Evolutionary conservation across 352 stramenopile genomes (phyloP).

Genomic region (Phytophthora idaei): DNA sequence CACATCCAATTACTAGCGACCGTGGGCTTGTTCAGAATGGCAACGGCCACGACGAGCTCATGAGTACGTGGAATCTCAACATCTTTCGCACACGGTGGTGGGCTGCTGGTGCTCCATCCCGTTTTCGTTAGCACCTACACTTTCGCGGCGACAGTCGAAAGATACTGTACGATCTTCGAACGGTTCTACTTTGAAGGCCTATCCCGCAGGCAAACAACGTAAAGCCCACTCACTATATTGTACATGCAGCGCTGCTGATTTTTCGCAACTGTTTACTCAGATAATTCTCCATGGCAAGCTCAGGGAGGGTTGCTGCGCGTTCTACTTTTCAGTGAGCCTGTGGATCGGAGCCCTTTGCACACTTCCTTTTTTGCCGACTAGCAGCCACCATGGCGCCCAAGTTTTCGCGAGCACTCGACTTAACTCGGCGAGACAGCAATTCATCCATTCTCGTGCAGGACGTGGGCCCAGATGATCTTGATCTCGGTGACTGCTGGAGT

Average conservation of each 20-base stretch:
- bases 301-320: slow-evolving; percentile 4
- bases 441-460: slow-evolving; percentile 29
- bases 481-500: slow-evolving; percentile 18
- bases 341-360: slow-evolving; percentile 9
- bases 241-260: slow-evolving; percentile 9
- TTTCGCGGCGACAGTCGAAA: background rate
- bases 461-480: slow-evolving; percentile 12
- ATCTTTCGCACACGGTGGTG: too few relatives aligned
- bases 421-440: background rate
- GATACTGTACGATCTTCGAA: background rate
- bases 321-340: slow-evolving; percentile 16
- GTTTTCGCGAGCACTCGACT: slow-evolving; percentile 1
- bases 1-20: too few relatives aligned
- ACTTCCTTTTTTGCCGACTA: slow-evolving; percentile 19
- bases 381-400: slow-evolving; percentile 11
- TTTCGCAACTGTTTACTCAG: slow-evolving; percentile 3
- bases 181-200: background rate
- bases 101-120: background rate
- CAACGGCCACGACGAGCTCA: too few relatives aligned
- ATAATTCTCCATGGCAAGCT: slow-evolving; percentile 4
- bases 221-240: too few relatives aligned
- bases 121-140: background rate
- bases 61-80: too few relatives aligned
- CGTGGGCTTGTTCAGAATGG: too few relatives aligned
- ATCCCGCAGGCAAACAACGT: background rate